phyloP scores from a whole-genome alignment of 2,329 filamentous ascomycete species.

The Simplicillium aogashimaense region DNA sequence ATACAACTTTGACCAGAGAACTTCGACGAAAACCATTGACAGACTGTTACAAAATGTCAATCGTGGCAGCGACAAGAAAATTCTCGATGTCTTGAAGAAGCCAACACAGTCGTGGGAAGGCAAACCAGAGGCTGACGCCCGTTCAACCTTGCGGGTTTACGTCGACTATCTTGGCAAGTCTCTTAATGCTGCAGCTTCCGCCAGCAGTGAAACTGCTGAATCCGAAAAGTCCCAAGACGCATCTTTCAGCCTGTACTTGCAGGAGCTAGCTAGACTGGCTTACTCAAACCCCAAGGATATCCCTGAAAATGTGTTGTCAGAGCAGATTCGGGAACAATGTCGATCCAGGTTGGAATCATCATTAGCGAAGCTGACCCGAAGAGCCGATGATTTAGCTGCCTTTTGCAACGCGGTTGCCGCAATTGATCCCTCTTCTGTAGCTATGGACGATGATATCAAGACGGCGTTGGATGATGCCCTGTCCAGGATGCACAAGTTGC shows the following conservation, averaged over 20 bases:
- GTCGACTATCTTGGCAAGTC: slow-evolving; percentile 45
- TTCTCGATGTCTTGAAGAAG: slow-evolving; percentile 37
- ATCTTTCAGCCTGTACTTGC: slow-evolving; percentile 31
- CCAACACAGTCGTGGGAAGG: slow-evolving; percentile 24
- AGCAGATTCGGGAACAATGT: slow-evolving; percentile 42
- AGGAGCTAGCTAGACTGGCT: slow-evolving; percentile 43
- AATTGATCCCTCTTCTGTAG: slow-evolving; percentile 40
- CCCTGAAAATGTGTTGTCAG: slow-evolving; percentile 33
- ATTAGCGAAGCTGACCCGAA: slow-evolving; percentile 46
- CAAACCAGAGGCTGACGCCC: slow-evolving; percentile 16
- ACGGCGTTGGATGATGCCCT: slow-evolving; percentile 41
- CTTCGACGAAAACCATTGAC: slow-evolving; percentile 77
- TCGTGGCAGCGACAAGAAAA: slow-evolving; percentile 40
- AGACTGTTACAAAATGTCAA: slow-evolving; percentile 55
- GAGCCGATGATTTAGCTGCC: slow-evolving; percentile 39
- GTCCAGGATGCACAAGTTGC: slow-evolving; percentile 40
- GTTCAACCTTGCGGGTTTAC: slow-evolving; percentile 33
- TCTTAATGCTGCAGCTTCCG: slow-evolving; percentile 25
- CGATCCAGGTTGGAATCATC: slow-evolving; percentile 47
- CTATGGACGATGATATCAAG: slow-evolving; percentile 45
- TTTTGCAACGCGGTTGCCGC: slow-evolving; percentile 45
- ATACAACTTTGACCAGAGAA: slow-evolving; percentile 76
- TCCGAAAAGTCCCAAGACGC: slow-evolving; percentile 12
- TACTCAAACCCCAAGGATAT: slow-evolving; percentile 38
- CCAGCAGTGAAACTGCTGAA: slow-evolving; percentile 12